Base-by-base conservation (phyloP, 805 yeast genomes). In the Saccharomycopsis synnaedendra region DNA sequence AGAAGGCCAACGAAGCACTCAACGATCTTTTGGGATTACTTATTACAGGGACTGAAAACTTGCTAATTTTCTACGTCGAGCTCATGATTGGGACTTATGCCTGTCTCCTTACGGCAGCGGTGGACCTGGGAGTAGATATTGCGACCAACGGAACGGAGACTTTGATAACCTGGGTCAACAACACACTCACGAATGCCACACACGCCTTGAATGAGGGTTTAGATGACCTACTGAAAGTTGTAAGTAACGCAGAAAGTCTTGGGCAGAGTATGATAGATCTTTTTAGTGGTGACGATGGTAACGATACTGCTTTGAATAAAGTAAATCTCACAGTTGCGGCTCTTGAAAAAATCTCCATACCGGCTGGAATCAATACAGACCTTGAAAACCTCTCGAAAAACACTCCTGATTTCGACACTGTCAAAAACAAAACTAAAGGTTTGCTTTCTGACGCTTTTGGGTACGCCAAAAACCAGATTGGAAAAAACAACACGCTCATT, bases 21-120 rank as follows among this genome's bases (percentile, higher is more conserved):
- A 56, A 72, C 32, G 60, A 66, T 2, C 54, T 72, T 0, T 47
- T 85, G 7, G 57, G 68, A 1, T 49, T 78, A 43, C 56, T 77
- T 7, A 58, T 85, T 0, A 72, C 76, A 0, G 82, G 78, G 0
- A 65, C 80, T 5, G 81, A 84, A 55, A 69, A 71, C 39, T 53
- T 88, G 39, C 59, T 85, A 0, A 58, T 76, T 3, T 85, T 90
- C 58, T 66, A 77, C 5, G 64, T 90, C 5, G 87, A 88, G 33
- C 56, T 90, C 54, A 75, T 83, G 43, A 62, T 88, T 2, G 97
- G 97, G 0, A 93, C 97, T 0, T 86, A 85, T 62, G 81, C 83
- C 0, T 93, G 98, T 62, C 67, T 93, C 9, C 60, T 87, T 9
- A 76, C 84, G 0, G 80, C 93, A 4, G 76, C 88, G 0, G 68